Evolutionary conservation across 495 filamentous ascomycete genomes (phyloP).

Genomic region (Lasiosphaeris hirsuta): DNA sequence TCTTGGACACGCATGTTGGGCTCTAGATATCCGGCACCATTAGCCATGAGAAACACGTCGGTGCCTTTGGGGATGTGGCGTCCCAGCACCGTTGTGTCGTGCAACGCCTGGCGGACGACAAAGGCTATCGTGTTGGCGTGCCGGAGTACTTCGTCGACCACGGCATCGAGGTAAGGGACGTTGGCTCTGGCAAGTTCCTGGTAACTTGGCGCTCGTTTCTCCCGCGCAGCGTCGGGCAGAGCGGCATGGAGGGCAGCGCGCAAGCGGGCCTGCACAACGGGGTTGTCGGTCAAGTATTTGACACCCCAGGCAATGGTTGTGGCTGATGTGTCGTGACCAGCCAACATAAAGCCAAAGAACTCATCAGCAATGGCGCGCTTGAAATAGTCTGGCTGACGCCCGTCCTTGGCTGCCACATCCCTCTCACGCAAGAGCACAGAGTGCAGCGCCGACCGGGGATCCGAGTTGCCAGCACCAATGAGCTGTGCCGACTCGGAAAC

Average conservation of each 20-base stretch:
- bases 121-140: constrained; percentile 15
- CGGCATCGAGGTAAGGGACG: constrained; percentile 33
- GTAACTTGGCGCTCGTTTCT: constrained; percentile 18
- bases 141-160: constrained; percentile 30
- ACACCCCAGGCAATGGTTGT: constrained; percentile 28
- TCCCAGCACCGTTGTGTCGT: constrained; percentile 36
- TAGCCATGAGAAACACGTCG: constrained; percentile 27
- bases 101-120: constrained; percentile 25
- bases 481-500: constrained; percentile 18
- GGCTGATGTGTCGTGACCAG: constrained; percentile 30
- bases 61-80: constrained; percentile 40
- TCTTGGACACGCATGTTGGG: constrained; percentile 21
- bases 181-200: constrained; percentile 19
- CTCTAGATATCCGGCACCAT: constrained; percentile 27
- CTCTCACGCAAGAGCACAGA: constrained; percentile 37
- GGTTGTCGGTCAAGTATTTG: constrained; percentile 34
- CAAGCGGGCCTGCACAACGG: constrained; percentile 22
- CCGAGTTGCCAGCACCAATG: constrained; percentile 14
- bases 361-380: constrained; percentile 31
- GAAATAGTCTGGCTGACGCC: constrained; percentile 24
- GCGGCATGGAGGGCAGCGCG: constrained; percentile 19
- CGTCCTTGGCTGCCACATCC: constrained; percentile 28
- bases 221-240: constrained; percentile 9
- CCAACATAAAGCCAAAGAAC: constrained; percentile 31
- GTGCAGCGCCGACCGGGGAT: constrained; percentile 31